Evolutionary conservation across 352 stramenopile species (phyloP), one percentile per base, ranked within the genome.

Genomic region (Pythium apleroticum): DNA sequence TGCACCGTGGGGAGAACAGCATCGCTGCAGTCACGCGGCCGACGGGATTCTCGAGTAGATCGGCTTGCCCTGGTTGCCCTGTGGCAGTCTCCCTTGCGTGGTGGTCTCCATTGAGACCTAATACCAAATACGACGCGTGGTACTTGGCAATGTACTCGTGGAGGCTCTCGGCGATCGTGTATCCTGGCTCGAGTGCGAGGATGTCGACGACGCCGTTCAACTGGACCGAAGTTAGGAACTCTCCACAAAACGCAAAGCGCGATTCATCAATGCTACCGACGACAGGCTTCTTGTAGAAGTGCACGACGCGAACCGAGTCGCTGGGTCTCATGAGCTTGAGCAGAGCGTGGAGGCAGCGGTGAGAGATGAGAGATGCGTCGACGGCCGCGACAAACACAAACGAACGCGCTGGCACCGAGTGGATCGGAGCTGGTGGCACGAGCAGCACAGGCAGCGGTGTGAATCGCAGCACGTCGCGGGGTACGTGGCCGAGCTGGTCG

Each of bases 351-450:
- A 89, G 54, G 14, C 78, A 89, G 12, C 72, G 73, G 11, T 15
- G 20, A 2, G 71, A 68, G 14, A 30, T 19, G 0, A 33, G 17
- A 1, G 71, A 78, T 4, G 28, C 14, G 53, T 89, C 78, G 31
- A 91, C 68, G 1, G 80, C 83, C 9, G 90, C 66, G 6, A 90
- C 77, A 50, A 90, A 81, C 25, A 80, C 68, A 55, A 79, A 80
- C 35, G 78, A 76, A 22, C 72, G 75, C 25, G 54, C 69, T 12
- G 69, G 48, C 22, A 78, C 68, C 12, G 78, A 68, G 50, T 83
- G 81, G 43, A 88, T 73, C n/a, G 79, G 79, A 2, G 73, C 66
- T 10, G 78, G 75, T 17, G 82, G 71, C 10, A 89, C 72, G 30
- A 89, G 43, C 2, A 91, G 57, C 20, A 74, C 65, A 19, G 75